Base-by-base conservation (phyloP, 1,139 yeast genomes). In the Yamadazyma trypodendri region DNA sequence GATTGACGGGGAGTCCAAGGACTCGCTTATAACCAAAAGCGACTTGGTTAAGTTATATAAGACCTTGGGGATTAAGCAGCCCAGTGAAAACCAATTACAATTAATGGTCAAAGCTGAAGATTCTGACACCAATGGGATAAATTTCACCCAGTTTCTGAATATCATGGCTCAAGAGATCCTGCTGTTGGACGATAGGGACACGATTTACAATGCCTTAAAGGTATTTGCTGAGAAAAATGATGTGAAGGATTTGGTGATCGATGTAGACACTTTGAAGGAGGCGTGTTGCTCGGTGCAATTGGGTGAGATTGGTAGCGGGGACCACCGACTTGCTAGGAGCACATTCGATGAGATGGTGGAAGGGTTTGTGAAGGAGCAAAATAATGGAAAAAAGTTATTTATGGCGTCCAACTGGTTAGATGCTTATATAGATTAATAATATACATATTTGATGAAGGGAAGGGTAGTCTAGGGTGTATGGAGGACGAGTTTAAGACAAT, bases 1-100 rank as follows among this genome's bases (percentile, higher is more conserved):
- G 49, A 77, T 90, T n/a, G 97, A 90, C 54, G 86, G 86, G 27
- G 94, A 89, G 24, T 63, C 73, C 44, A 81, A 86, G 27, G 92
- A 88, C 50, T 88, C 92, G 1, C 54, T 61, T 8, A 79, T 90
- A 33, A 68, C 84, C 1, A 57, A 64, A 18, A 65, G 64, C 2
- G 96, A 90, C 55, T 55, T 90, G 44, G 63, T 65, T 29, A 72
- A 74, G 28, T 67, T 85, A 41, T 73, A 82, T 49, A 65, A 73
- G 21, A 52, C 79, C 62, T 36, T 72, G 64, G 63, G 88, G 1
- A 40, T 66, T 29, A 54, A 55, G 59, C 52, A 61, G 3, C 78
- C 80, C 2, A 42, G 59, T 9, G 63, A 69, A 11, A 59, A 60
- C 0, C 75, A 77, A 52, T 51, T 84, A 24, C 52, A 61, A 1